phyloP scores from a whole-genome alignment of 306 rosid genomes.

The Cucumis cinereus region DNA sequence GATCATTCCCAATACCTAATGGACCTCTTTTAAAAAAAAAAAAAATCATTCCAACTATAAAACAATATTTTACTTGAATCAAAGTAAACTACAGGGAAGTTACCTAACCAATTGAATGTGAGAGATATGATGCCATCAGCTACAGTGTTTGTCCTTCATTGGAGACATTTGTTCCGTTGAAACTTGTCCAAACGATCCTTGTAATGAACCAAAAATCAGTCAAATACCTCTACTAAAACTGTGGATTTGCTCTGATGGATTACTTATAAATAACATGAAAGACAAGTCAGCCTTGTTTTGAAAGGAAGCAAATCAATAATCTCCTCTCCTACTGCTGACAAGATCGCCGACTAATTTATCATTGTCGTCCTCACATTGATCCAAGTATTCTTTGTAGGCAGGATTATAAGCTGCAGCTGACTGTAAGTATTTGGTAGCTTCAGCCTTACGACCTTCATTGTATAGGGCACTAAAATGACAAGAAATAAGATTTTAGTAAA shows the following conservation, averaged over 20 bases:
- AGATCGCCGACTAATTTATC: conserved; percentile 47
- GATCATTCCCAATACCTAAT: not conserved
- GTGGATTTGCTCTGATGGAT: not conserved
- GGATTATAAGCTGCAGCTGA: conserved; percentile 61
- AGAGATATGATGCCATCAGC: not conserved
- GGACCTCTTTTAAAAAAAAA: not conserved
- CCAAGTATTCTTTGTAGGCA: conserved; percentile 43
- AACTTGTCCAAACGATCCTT: not conserved
- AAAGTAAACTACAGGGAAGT: not conserved
- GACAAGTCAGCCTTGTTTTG: not conserved
- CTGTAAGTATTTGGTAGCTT: conserved; percentile 69
- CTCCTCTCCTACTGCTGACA: conserved; percentile 47
- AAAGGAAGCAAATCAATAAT: conserved; percentile 26
- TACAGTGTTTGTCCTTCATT: not conserved
- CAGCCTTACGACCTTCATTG: conserved; percentile 56
- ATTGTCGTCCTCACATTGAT: conserved; percentile 45
- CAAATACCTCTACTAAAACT: not conserved
- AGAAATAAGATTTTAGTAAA: not conserved
- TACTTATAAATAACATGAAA: not conserved
- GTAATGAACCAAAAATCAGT: not conserved
- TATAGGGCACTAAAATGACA: conserved; percentile 46
- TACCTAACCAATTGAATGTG: not conserved
- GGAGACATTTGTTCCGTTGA: not conserved
- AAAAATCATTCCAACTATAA: not conserved
- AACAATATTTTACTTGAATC: not conserved